A percentile compares a stretch with the other conserved stretches of the same genome.
Conservation (phyloP, 2,329 filamentous ascomycete genomes). For the Ploettnerulaceae sp. region DNA sequence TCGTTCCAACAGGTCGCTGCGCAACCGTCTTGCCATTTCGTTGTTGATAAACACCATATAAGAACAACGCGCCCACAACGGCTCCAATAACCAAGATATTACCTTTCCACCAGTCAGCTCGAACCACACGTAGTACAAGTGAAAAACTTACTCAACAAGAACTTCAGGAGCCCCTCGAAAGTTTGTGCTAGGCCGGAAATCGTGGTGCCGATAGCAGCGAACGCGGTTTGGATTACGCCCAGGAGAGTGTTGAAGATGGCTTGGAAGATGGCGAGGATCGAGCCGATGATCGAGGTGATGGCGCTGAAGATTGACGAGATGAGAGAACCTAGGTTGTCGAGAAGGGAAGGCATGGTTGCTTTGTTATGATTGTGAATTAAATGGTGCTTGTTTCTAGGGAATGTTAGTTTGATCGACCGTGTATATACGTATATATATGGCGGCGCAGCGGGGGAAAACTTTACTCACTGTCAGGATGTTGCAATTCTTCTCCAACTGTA, state of each 20-base stretch:
- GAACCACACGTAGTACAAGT: neutral
- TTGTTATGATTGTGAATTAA: neutral
- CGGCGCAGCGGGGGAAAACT: too few species aligned
- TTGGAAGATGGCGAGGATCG: constrained; percentile 30
- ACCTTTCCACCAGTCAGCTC: constrained; percentile 14
- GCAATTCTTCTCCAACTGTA: too few species aligned
- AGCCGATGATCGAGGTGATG: constrained; percentile 23
- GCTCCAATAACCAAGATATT: constrained; percentile 30
- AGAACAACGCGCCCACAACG: constrained; percentile 18
- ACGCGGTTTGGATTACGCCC: constrained; percentile 21
- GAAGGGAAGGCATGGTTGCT: constrained; percentile 28
- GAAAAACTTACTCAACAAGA: constrained; percentile 28
- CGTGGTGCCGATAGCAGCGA: constrained; percentile 24
- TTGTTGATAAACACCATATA: constrained; percentile 27
- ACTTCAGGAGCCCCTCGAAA: constrained; percentile 30
- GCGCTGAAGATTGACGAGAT: constrained; percentile 28
- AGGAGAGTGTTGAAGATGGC: constrained; percentile 25
- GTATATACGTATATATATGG: too few species aligned
- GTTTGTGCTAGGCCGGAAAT: constrained; percentile 28
- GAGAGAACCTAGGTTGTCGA: constrained; percentile 24
- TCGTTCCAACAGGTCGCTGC: constrained; percentile 10
- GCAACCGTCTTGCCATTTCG: constrained; percentile 20
- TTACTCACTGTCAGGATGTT: too few species aligned
- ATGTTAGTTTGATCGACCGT: neutral
- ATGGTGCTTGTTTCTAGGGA: neutral